Evolutionary conservation across 306 rosid genomes (phyloP).

Genomic region (Dryas alaskensis): DNA sequence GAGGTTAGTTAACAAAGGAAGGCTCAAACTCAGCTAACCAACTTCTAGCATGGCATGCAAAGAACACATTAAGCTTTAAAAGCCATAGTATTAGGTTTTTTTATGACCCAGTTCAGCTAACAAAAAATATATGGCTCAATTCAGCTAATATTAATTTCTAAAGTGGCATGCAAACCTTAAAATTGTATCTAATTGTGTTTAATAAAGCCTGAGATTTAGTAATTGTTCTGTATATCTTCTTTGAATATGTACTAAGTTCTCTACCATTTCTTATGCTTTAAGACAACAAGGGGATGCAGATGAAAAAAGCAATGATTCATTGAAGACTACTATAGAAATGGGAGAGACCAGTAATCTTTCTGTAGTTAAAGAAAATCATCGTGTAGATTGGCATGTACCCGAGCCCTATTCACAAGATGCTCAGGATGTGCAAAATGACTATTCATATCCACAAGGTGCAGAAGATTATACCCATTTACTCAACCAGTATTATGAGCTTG

Average conservation of each 20-base stretch:
- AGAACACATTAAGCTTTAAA: not conserved
- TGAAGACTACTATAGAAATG: conserved; percentile 27
- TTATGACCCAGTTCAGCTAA: not conserved
- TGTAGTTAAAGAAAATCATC: conserved; percentile 38
- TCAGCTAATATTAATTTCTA: not conserved
- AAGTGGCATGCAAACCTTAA: not conserved
- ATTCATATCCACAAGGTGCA: conserved; percentile 37
- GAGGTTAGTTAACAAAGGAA: not conserved
- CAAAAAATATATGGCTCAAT: not conserved
- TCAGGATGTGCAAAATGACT: conserved; percentile 24
- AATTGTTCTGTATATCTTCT: not conserved
- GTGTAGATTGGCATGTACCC: conserved; percentile 23
- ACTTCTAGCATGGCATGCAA: not conserved
- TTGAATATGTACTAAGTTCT: not conserved
- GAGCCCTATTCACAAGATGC: conserved; percentile 31
- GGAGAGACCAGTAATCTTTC: conserved; percentile 37
- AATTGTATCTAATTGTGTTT: not conserved
- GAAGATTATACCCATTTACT: conserved; percentile 63
- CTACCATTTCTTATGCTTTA: conserved; percentile 15
- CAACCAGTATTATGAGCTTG: conserved; percentile 67
- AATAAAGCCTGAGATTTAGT: not conserved
- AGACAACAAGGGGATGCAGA: conserved; percentile 42
- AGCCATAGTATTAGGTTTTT: not conserved
- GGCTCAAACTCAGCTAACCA: not conserved
- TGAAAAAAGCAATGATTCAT: conserved; percentile 29